Evolutionary conservation across 2,329 filamentous ascomycete species (phyloP), one percentile per base, ranked within the genome.

Genomic region (Anthostomella pinea): DNA sequence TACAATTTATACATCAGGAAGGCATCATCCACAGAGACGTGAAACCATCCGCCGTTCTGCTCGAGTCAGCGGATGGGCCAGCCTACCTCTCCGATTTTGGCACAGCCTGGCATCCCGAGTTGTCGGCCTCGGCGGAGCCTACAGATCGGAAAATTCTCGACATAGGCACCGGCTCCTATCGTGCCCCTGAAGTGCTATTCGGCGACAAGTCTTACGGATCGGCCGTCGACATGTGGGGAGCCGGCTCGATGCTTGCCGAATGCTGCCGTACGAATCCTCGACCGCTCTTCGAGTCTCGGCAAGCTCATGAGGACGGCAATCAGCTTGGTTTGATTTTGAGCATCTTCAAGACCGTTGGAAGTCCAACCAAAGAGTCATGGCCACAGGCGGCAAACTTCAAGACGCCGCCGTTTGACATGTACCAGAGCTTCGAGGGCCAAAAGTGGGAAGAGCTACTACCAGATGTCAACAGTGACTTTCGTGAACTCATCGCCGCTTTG

Each of bases 11-110:
- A 2, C 93, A 98, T 58, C 51, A 61, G 6, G 66, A 79, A 16
- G 84, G 80, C 6, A 89, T 98, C 39, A 84, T 98, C 36, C 93
- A 98, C 60, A 82, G 93, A 38, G 93, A 98, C 57, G 69, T 98
- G 57, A 98, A 98, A 57, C 93, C 93, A 1, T 89, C 88, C 0
- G 95, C 95, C 35, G 75, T 98, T 22, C 70, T 96, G 7, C 73
- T 95, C 29, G 68, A 74, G 26, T 79, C 82, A 0, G 67, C 75
- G 0, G 67, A 74, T 5, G 86, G 85, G 0, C 85, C 87, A 4
- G 87, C 86, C 3, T 85, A 82, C 50, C 72, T 98, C 3, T 81
- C 87, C 22, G 93, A 98, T 61, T 97, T 98, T 65, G 91, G 93
- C 33, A 94, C 93, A 24, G 80, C 90, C 7, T 96, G 89, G 89